Base-by-base conservation (phyloP, 164 flowering plant genomes). In the Aristolochia californica region DNA sequence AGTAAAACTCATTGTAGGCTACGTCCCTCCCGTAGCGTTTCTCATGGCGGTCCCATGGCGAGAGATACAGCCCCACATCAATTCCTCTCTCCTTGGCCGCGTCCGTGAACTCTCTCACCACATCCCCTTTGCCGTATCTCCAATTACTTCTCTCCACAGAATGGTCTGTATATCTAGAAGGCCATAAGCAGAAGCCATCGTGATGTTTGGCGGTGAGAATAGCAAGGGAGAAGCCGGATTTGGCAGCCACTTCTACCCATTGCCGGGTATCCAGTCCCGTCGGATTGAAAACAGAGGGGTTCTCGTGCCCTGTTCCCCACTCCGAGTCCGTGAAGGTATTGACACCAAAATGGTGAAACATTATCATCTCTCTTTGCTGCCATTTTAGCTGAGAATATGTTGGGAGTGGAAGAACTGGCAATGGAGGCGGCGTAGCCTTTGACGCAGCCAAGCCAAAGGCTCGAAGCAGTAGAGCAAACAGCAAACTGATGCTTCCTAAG, bases 21-120 rank as follows among this genome's bases (percentile, higher is more conserved):
- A 61, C 26, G 17, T 76, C 73, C 5, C 62, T 64, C 5, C 97
- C 97, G 53, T 91, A 91, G 70, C 93, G 72, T 4, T 45, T 65
- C 45, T 91, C 98, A 68, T 91, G 98, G 0, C 87, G 74, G 69
- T 91, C 98, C 98, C 98, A 91, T 12, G 98, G 98, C 2, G 98
- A 91, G 12, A 91, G 73, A 53, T 91, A 91, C 60, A 91, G 49
- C 5, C 98, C 98, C 0, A 69, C 73, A 60, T 91, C 95, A 13
- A 91, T 47, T 0, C 85, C 83, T 1, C 70, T 68, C 25, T 70
- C 64, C 57, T 62, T 68, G 0, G 89, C 91, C 0, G 98, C 91
- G 2, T 49, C 59, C 4, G 80, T 80, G 21, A 91, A 66, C 61
- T 83, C 97, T 17, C 47, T 25, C 10, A 91, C 87, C 0, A 91